phyloP scores from a whole-genome alignment of 257 asterid species.

The Petunia axillaris region DNA sequence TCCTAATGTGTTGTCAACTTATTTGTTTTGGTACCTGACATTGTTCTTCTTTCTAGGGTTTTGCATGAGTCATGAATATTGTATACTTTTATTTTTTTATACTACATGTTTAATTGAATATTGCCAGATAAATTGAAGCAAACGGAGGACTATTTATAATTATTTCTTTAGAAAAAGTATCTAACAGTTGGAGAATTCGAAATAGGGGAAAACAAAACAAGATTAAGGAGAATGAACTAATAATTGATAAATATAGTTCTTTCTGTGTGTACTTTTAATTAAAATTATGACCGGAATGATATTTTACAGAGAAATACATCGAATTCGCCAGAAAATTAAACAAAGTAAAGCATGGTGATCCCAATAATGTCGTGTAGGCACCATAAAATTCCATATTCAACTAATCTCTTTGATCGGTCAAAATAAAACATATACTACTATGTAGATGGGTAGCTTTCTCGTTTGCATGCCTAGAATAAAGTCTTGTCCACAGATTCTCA shows the following conservation, averaged over 20 bases:
- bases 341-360: neutral
- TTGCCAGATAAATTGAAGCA: no score
- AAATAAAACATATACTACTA: neutral
- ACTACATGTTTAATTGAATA: no score
- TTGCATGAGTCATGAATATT: neutral
- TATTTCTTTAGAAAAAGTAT: neutral
- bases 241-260: no score
- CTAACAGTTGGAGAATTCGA: neutral
- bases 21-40: slow-evolving; percentile 13
- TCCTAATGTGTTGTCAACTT: slow-evolving; percentile 29
- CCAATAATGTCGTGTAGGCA: neutral
- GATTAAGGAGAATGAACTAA: no score
- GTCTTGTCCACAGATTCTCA: slow-evolving; percentile 37
- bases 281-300: no score
- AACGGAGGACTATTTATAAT: neutral
- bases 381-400: neutral
- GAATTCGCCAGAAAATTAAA: neutral
- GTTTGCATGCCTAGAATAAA: slow-evolving; percentile 34
- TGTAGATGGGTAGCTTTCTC: slow-evolving; percentile 18
- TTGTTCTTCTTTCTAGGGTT: slow-evolving; percentile 13
- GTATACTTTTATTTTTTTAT: neutral
- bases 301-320: no score
- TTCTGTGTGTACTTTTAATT: no score
- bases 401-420: neutral
- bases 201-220: no score